Percentiles rank a stretch among this genome's conserved stretches.
phyloP scores from a whole-genome alignment of 2,329 filamentous ascomycete species.

The Epichloe scottii region DNA sequence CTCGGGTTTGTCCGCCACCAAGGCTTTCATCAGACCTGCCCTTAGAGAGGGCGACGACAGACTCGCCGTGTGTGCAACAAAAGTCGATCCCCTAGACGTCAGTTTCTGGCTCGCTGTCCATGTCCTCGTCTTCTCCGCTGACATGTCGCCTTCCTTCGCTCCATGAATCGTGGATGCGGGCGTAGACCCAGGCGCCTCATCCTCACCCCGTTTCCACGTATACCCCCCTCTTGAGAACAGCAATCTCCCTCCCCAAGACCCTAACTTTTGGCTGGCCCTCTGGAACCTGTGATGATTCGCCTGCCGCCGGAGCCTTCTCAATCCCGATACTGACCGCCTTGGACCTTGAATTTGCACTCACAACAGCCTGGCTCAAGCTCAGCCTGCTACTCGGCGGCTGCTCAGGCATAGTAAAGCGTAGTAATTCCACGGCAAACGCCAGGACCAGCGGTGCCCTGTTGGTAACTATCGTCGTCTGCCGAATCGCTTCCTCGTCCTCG shows the following conservation, averaged over 20 bases:
- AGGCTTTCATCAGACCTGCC: conserved; percentile 29
- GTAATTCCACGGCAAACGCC: conserved; percentile 61
- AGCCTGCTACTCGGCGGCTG: conserved; percentile 75
- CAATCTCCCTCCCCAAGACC: conserved; percentile 61
- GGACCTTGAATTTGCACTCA: conserved; percentile 66
- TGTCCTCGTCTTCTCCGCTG: conserved; percentile 12
- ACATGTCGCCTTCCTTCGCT: neutral
- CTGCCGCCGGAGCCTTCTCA: conserved; percentile 49
- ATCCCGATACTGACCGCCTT: conserved; percentile 68
- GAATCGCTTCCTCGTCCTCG: conserved; percentile 46
- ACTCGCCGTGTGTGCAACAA: conserved; percentile 38
- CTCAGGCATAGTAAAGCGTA: conserved; percentile 73
- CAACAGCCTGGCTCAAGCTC: conserved; percentile 71
- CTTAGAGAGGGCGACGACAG: conserved; percentile 29
- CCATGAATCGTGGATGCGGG: neutral
- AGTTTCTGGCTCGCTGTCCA: conserved; percentile 43
- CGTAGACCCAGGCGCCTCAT: neutral
- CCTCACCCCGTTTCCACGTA: conserved; percentile 19
- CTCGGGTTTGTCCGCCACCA: conserved; percentile 35
- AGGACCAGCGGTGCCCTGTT: conserved; percentile 75
- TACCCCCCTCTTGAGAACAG: conserved; percentile 70
- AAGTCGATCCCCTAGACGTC: conserved; percentile 40
- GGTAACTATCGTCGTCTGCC: conserved; percentile 47
- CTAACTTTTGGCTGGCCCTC: conserved; percentile 62
- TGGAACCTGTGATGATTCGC: conserved; percentile 60